phyloP scores from a whole-genome alignment of 2,329 filamentous ascomycete species.

The Aspergillus bombycis region DNA sequence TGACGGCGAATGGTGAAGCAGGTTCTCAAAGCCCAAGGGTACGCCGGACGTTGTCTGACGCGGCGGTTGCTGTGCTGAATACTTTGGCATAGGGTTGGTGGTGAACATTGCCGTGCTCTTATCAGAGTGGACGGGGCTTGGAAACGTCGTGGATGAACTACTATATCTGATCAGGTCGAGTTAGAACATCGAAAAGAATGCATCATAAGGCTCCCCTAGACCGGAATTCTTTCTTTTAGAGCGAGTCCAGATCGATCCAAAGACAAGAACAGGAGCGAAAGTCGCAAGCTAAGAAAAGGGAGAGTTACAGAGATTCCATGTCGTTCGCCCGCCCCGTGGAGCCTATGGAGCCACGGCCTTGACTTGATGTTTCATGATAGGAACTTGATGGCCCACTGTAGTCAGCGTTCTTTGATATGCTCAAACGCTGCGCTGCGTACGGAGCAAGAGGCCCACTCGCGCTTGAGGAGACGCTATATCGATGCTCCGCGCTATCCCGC shows the following conservation, averaged over 20 bases:
- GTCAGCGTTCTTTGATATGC: slow-evolving; percentile 20
- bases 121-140: slow-evolving; percentile 34
- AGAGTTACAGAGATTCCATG: slow-evolving; percentile 37
- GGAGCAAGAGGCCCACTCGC: slow-evolving; percentile 21
- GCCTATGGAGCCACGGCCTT: slow-evolving; percentile 28
- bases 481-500: slow-evolving; percentile 24
- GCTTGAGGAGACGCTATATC: slow-evolving; percentile 27
- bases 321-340: slow-evolving; percentile 31
- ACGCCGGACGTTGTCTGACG: slow-evolving; percentile 29
- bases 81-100: slow-evolving; percentile 15
- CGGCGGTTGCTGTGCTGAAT: slow-evolving; percentile 20
- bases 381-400: slow-evolving; percentile 17
- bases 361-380: slow-evolving; percentile 27
- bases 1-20: slow-evolving; percentile 36
- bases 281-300: slow-evolving; percentile 15
- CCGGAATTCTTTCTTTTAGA: neutral
- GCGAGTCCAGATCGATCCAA: neutral
- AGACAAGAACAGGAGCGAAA: neutral
- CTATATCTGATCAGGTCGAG: slow-evolving; percentile 26
- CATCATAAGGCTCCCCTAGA: neutral
- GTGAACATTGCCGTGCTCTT: slow-evolving; percentile 23
- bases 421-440: slow-evolving; percentile 23
- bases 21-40: slow-evolving; percentile 41
- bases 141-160: slow-evolving; percentile 30
- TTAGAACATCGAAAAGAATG: slow-evolving; percentile 20